Evolutionary conservation across 2,329 filamentous ascomycete species (phyloP).

Genomic region (Ascochyta clinopodiicola): DNA sequence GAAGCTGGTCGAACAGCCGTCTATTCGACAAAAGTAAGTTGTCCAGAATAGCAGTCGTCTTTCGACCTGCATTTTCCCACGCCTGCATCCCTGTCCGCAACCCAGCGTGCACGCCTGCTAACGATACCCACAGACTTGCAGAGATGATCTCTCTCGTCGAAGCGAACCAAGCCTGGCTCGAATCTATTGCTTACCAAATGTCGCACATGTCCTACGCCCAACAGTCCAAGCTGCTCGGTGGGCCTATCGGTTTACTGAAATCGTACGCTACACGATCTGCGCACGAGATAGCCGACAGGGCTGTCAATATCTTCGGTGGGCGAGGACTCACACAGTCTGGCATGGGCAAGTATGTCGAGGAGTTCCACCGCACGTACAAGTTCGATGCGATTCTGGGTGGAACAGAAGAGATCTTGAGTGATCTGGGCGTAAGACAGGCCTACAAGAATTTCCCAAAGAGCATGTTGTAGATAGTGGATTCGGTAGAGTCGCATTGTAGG

Average conservation of each 20-base stretch:
- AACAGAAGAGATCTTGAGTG: conserved; percentile 81
- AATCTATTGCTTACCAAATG: conserved; percentile 88
- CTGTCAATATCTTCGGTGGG: conserved; percentile 86
- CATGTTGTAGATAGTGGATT: conserved; percentile 65
- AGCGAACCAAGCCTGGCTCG: conserved; percentile 84
- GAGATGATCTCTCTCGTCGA: conserved; percentile 86
- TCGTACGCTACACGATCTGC: conserved; percentile 77
- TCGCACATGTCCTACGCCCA: conserved; percentile 80
- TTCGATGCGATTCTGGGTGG: conserved; percentile 72
- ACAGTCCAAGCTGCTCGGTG: conserved; percentile 76
- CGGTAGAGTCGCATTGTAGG: conserved; percentile 12
- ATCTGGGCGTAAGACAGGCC: conserved; percentile 82
- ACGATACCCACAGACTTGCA: conserved; percentile 64
- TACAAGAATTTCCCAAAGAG: conserved; percentile 85
- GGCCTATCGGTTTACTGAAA: conserved; percentile 83
- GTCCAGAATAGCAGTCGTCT: neutral
- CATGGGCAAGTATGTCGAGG: conserved; percentile 83
- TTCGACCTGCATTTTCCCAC: neutral
- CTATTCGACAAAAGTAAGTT: conserved; percentile 76
- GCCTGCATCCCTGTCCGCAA: neutral
- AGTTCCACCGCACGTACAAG: conserved; percentile 85
- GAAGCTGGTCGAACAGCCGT: conserved; percentile 80
- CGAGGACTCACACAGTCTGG: conserved; percentile 79
- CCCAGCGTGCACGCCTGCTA: neutral
- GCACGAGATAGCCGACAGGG: conserved; percentile 83